Conservation (phyloP, 2,329 filamentous ascomycete genomes). For the Fusarium mexicanum region DNA sequence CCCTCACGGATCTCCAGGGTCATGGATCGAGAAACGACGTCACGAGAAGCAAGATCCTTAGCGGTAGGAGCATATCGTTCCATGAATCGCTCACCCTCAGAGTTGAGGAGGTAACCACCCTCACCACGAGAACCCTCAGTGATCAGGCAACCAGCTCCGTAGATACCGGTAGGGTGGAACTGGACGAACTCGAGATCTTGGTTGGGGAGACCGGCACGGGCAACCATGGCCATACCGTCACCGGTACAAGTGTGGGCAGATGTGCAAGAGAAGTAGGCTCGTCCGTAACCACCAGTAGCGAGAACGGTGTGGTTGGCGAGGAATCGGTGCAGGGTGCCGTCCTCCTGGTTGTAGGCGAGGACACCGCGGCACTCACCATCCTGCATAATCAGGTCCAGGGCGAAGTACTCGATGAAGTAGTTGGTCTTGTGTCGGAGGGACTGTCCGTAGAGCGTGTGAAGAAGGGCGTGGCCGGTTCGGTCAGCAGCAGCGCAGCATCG, state of each 20-base stretch:
- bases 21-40: constrained; percentile 98
- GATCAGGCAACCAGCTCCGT: constrained; percentile 96
- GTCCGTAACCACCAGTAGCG: constrained; percentile 96
- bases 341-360: constrained; percentile 97
- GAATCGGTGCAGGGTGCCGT: constrained; percentile 97
- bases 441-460: constrained; percentile 98
- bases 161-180: constrained; percentile 99
- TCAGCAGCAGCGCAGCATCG: constrained; percentile 96
- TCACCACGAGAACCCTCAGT: constrained; percentile 98
- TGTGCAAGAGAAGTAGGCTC: constrained; percentile 98
- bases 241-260: constrained; percentile 98
- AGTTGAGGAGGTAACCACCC: constrained; percentile 97
- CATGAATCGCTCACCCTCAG: constrained; percentile 99
- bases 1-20: constrained; percentile 98
- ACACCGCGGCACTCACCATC: constrained; percentile 97
- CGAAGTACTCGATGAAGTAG: constrained; percentile 99
- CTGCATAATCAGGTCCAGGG: constrained; percentile 96
- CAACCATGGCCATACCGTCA: constrained; percentile 99
- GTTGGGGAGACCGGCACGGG: constrained; percentile 95
- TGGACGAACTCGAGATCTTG: constrained; percentile 99
- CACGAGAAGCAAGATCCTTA: constrained; percentile 95
- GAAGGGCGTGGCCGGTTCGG: constrained; percentile 94
- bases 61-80: constrained; percentile 97
- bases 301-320: constrained; percentile 95
- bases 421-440: constrained; percentile 97